A percentile compares a stretch with the other conserved stretches of the same genome.
phyloP scores from a whole-genome alignment of 2,329 filamentous ascomycete genomes.

The Tolypocladium nubicola region DNA sequence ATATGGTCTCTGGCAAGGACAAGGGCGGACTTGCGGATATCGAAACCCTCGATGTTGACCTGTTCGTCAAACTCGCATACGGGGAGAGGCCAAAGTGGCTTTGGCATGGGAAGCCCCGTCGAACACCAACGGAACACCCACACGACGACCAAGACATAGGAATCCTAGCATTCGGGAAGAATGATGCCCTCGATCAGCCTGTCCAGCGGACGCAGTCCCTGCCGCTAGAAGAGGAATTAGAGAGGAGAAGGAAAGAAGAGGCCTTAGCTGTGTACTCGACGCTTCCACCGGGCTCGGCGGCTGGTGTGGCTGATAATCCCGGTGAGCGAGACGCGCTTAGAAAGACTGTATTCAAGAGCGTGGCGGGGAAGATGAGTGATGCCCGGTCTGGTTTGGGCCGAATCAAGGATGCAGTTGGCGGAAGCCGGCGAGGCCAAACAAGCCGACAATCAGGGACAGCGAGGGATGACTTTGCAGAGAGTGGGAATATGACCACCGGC shows the following conservation, averaged over 20 bases:
- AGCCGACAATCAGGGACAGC: slow-evolving; percentile 36
- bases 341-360: slow-evolving; percentile 64
- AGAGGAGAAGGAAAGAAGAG: slow-evolving; percentile 34
- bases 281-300: slow-evolving; percentile 32
- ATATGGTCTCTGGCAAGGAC: slow-evolving; percentile 80
- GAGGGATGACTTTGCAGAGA: slow-evolving; percentile 41
- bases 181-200: slow-evolving; percentile 29
- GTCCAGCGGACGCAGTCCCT: slow-evolving; percentile 40
- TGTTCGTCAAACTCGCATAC: slow-evolving; percentile 64
- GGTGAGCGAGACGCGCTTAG: slow-evolving; percentile 48
- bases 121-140: slow-evolving; percentile 38
- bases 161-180: slow-evolving; percentile 43
- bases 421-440: slow-evolving; percentile 39
- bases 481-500: slow-evolving; percentile 4
- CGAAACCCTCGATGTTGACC: slow-evolving; percentile 83
- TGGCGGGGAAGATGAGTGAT: slow-evolving; percentile 69
- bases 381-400: slow-evolving; percentile 73
- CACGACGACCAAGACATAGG: slow-evolving; percentile 35
- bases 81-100: slow-evolving; percentile 87
- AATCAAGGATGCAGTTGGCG: slow-evolving; percentile 76
- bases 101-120: slow-evolving; percentile 82
- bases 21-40: slow-evolving; percentile 87
- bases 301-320: slow-evolving; percentile 35
- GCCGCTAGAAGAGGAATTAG: slow-evolving; percentile 40
- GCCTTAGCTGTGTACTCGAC: slow-evolving; percentile 29